Evolutionary conservation across 257 asterid genomes (phyloP).

Genomic region (Penstemon davidsonii): DNA sequence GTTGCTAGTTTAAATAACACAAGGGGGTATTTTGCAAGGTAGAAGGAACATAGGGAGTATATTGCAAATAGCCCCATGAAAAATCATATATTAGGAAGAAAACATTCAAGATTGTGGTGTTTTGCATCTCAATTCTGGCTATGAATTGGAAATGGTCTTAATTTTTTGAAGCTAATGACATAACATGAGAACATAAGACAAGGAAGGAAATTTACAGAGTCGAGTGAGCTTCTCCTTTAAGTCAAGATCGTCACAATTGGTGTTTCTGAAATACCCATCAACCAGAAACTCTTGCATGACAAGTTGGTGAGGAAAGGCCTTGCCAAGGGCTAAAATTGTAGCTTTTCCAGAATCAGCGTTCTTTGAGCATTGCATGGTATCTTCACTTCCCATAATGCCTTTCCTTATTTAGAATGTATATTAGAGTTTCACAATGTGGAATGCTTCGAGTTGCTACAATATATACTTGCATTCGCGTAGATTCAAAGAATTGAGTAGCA

Average conservation of each 20-base stretch:
- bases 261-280: constrained; percentile 82
- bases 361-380: constrained; percentile 29
- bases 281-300: constrained; percentile 88
- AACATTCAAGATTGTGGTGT: too few species aligned
- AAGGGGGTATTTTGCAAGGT: too few species aligned
- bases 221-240: constrained; percentile 85
- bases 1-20: too few species aligned
- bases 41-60: too few species aligned
- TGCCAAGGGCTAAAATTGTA: constrained; percentile 73
- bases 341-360: constrained; percentile 46
- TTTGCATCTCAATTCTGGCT: too few species aligned
- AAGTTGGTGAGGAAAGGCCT: constrained; percentile 96
- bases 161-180: not conserved
- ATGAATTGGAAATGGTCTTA: too few species aligned
- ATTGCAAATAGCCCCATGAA: too few species aligned
- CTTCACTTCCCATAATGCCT: constrained; percentile 40
- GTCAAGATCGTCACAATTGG: constrained; percentile 75
- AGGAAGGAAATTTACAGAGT: constrained; percentile 51
- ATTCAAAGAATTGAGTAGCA: constrained; percentile 7
- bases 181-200: not conserved
- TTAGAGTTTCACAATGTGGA: not conserved
- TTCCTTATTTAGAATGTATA: not conserved
- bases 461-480: constrained; percentile 21
- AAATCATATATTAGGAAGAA: too few species aligned
- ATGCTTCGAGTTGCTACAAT: constrained; percentile 10